Conservation (phyloP, 345 rosid genomes). For the Orychophragmus violaceus region DNA sequence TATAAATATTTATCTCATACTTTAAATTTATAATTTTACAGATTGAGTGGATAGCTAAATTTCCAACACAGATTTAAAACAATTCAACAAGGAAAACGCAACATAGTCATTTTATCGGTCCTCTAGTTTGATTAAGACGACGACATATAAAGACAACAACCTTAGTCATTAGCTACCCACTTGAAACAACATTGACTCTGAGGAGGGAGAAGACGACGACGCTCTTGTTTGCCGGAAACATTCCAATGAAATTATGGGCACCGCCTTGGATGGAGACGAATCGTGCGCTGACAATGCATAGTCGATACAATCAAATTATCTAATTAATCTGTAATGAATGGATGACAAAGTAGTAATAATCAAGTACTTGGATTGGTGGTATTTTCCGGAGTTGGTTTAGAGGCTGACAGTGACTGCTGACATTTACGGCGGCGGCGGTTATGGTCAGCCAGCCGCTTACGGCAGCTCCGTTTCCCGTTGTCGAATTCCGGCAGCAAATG, state of each 20-base stretch:
- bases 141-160: too few relatives aligned
- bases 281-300: slow-evolving; percentile 33
- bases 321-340: not conserved
- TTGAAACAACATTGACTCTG: too few relatives aligned
- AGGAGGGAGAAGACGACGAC: too few relatives aligned
- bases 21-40: too few relatives aligned
- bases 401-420: slow-evolving; percentile 29
- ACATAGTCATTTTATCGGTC: too few relatives aligned
- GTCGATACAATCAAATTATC: too few relatives aligned
- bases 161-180: too few relatives aligned
- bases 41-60: too few relatives aligned
- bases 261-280: slow-evolving; percentile 57
- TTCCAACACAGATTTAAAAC: not conserved
- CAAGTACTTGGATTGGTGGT: slow-evolving; percentile 34
- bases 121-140: too few relatives aligned
- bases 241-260: slow-evolving; percentile 72
- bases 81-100: not conserved
- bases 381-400: slow-evolving; percentile 33
- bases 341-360: slow-evolving; percentile 2
- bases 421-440: slow-evolving; percentile 91
- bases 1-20: too few relatives aligned
- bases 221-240: slow-evolving; percentile 83
- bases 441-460: slow-evolving; percentile 92
- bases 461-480: slow-evolving; percentile 96
- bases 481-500: slow-evolving; percentile 90